Percentiles rank a stretch among this genome's conserved stretches.
phyloP scores from a whole-genome alignment of 176 grass and related monocot species.

The Musa itinerans region DNA sequence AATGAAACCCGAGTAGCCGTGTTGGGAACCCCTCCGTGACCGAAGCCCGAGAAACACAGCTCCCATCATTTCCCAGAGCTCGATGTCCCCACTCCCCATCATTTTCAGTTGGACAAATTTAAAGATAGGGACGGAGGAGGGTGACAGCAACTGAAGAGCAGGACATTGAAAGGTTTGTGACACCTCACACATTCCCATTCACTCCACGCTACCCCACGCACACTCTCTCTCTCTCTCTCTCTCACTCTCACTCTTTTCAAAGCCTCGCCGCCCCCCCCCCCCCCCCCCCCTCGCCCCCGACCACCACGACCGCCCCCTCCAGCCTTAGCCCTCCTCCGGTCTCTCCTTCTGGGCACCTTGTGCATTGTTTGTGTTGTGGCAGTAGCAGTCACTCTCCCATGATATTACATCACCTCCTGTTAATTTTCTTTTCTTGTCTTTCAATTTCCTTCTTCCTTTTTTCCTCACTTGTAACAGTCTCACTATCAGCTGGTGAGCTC shows the following conservation, averaged over 20 bases:
- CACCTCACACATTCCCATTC: conserved; percentile 63
- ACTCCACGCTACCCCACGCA: conserved; percentile 7
- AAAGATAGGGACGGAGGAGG: background rate
- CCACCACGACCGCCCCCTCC: no score
- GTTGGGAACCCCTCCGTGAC: conserved; percentile 17
- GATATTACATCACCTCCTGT: conserved; percentile 7
- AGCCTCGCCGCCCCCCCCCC: background rate
- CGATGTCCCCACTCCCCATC: conserved; percentile 36
- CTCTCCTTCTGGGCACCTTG: conserved; percentile 8
- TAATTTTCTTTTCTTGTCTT: conserved; percentile 16
- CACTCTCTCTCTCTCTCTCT: conserved; percentile 17
- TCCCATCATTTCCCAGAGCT: conserved; percentile 33
- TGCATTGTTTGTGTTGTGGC: background rate
- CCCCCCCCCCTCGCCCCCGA: background rate
- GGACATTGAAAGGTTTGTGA: conserved; percentile 21
- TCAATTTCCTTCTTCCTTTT: background rate
- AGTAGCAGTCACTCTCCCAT: background rate
- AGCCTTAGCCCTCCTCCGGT: no score
- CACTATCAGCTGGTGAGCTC: background rate
- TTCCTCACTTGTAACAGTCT: background rate
- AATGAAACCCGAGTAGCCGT: background rate
- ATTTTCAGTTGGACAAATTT: conserved; percentile 50
- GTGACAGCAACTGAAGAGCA: background rate
- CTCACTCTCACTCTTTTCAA: background rate
- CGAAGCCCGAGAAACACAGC: conserved; percentile 30